Base-by-base conservation (phyloP, 768 basidiomycete species). In the Phlegmacium glaucopus region DNA sequence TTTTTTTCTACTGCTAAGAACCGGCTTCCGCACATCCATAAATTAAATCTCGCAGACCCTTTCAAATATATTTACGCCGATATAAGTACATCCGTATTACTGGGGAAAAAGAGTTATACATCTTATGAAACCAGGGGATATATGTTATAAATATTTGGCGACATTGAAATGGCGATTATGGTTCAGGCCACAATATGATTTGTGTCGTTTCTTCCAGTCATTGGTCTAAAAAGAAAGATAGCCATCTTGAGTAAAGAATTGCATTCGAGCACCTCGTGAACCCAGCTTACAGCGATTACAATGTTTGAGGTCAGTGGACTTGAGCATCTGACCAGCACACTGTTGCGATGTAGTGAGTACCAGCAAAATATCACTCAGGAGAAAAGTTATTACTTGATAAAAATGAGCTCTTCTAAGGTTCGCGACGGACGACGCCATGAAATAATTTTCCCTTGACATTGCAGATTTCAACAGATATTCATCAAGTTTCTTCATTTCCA, bases 381-480 rank as follows among this genome's bases (percentile, higher is more conserved):
- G n/a, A n/a, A n/a, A n/a, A n/a, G n/a, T n/a, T n/a, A n/a, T n/a
- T n/a, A n/a, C n/a, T n/a, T n/a, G n/a, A n/a, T n/a, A n/a, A n/a
- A n/a, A n/a, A n/a, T 55, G 30, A 61, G 56, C 51, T 73, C 74
- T 27, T 65, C 62, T 12, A 72, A 71, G 57, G 45, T 70, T 74
- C 71, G 13, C 68, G 53, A 34, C 69, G 64, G 4, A 63, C 65
- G 4, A 68, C 69, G 2, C 61, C 63, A 49, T 72, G 70, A 22
- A 65, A 59, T 12, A 56, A 44, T 15, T 56, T 47, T 2, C 61
- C 60, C 26, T 22, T 32, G 4, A 26, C 28, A 41, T 54, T 54
- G n/a, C 57, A 12, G 71, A 69, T 46, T 64, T 60, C 22, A 54
- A 55, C 10, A 72, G 56, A 44, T 70, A 62, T 4, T 57, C 60